These are phyloP conservation scores for Pythium periplocum DNA, from an alignment of 352 stramenopile genomes.

Conservation along the genomic window DNA sequence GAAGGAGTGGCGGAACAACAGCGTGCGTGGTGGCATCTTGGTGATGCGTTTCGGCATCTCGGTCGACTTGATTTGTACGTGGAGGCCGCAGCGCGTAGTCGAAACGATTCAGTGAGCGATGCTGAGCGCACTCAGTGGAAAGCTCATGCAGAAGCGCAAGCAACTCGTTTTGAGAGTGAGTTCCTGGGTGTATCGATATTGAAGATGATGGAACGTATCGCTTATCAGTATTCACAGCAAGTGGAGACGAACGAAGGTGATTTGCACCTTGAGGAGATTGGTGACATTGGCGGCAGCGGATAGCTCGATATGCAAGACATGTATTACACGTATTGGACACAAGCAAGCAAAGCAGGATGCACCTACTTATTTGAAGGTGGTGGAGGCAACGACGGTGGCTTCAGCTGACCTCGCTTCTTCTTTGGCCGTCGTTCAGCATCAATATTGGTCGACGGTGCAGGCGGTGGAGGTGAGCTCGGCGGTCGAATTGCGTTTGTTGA, in stretches of 20 bases:
- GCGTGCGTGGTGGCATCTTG: slow-evolving; percentile 45
- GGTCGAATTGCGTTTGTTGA: background rate
- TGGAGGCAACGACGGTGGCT: too few species aligned
- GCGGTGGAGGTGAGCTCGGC: slow-evolving; percentile 4
- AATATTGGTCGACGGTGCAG: background rate
- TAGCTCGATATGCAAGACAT: too few species aligned
- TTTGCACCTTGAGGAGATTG: background rate
- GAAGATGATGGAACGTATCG: slow-evolving; percentile 1
- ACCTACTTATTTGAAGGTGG: too few species aligned
- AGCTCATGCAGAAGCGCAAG: slow-evolving; percentile 10
- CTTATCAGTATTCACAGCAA: too few species aligned
- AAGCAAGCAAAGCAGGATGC: too few species aligned
- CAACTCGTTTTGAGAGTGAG: slow-evolving; percentile 25
- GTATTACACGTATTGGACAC: too few species aligned
- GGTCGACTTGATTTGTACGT: slow-evolving; percentile 48
- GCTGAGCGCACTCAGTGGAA: slow-evolving; percentile 13
- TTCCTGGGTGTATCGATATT: slow-evolving; percentile 14
- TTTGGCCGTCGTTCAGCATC: background rate
- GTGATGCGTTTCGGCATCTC: slow-evolving; percentile 58
- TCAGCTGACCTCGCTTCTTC: background rate
- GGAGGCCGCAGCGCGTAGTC: slow-evolving; percentile 26
- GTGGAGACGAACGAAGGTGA: background rate
- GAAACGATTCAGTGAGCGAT: slow-evolving; percentile 1
- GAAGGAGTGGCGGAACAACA: slow-evolving; percentile 8
- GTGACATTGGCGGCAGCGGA: too few species aligned